phyloP scores from a whole-genome alignment of 83 land plant genomes.

The Larix sibirica region DNA sequence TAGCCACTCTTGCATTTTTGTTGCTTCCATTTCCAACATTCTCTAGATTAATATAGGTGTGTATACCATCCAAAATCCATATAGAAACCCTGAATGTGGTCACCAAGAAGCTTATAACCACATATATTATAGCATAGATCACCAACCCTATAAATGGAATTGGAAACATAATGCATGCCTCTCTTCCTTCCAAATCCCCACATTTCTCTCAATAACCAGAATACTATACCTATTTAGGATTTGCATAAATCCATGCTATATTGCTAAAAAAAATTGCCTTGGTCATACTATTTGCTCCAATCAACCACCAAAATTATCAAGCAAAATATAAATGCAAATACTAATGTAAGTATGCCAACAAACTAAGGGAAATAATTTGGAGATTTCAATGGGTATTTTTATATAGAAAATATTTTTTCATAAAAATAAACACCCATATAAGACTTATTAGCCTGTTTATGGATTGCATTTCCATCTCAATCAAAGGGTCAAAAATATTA shows the following conservation, averaged over 20 bases:
- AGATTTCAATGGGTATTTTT: too few species aligned
- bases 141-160: conserved; percentile 19
- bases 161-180: conserved; percentile 20
- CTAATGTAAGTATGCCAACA: too few species aligned
- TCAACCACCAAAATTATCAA: neutral
- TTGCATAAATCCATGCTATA: neutral
- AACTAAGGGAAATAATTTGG: too few species aligned
- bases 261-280: too few species aligned
- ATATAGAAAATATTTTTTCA: too few species aligned
- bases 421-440: too few species aligned
- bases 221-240: neutral
- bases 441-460: too few species aligned
- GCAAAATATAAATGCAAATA: neutral
- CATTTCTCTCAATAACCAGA: neutral
- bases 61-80: conserved; percentile 36
- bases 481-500: too few species aligned
- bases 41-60: conserved; percentile 74
- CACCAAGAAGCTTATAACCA: conserved; percentile 22
- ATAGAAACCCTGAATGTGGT: conserved; percentile 16
- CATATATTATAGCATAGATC: conserved; percentile 19
- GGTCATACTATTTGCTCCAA: neutral
- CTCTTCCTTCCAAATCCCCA: neutral
- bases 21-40: conserved; percentile 23
- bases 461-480: too few species aligned
- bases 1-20: conserved; percentile 28